Evolutionary conservation across 2,329 filamentous ascomycete genomes (phyloP), one percentile per base, ranked within the genome.

Genomic region (Aspergillus tamarii): DNA sequence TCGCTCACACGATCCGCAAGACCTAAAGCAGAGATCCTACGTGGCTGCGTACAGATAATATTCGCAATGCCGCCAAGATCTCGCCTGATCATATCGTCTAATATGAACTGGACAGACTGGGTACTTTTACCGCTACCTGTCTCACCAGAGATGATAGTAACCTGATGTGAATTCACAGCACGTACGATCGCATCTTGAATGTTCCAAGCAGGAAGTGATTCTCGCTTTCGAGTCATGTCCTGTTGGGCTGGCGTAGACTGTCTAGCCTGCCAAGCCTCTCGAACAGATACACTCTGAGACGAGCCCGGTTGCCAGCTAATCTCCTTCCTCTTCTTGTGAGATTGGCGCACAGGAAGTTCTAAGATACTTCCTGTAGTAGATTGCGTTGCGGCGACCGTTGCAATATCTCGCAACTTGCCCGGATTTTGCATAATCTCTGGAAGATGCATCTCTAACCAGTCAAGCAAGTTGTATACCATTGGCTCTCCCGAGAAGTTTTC

Each of bases 41-140:
- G 89, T 26, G 95, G 95, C 72, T 99, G 95, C 0, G 95, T 99
- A 72, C 96, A 97, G 64, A 99, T 88, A 66, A 99, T 96, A 73
- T 96, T 97, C 36, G 90, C 91, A 14, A 87, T 87, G 14, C 86
- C 87, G 2, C 94, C 95, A 10, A 96, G 83, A 9, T 89, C 87
- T 53, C 87, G 85, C 65, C 86, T 84, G 70, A 97, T 96, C 67
- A 98, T 82, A 70, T 98, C 92, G 72, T 99, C 95, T 1, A 99
- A 84, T 50, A 99, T 85, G 77, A 98, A 99, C 76, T 99, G 95
- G 39, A 98, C 93, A 2, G 93, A 95, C 77, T 99, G 95, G 0
- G 95, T 98, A 56, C 92, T 97, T 79, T 99, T 99, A 74, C 95
- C 95, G 21, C 93, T 97, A 59, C 95, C 95, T 4, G 95, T 99